Evolutionary conservation across 2,329 filamentous ascomycete species (phyloP).

Genomic region (Sclerotinia subarctica): DNA sequence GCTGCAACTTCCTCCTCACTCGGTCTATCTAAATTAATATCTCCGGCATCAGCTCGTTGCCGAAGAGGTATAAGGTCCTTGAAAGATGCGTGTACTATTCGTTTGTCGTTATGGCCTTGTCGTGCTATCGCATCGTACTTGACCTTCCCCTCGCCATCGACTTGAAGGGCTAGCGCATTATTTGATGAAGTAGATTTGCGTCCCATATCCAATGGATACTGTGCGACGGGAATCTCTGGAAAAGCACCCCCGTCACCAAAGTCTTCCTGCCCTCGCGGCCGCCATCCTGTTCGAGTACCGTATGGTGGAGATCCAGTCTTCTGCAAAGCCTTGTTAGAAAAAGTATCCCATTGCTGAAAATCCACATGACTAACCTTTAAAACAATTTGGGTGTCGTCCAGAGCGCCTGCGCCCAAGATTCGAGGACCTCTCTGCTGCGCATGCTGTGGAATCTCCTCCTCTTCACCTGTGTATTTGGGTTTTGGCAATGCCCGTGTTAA

Average conservation of each 20-base stretch:
- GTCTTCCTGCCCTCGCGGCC: conserved; percentile 82
- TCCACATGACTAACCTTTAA: conserved; percentile 55
- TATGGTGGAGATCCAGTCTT: conserved; percentile 84
- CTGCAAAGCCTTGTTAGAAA: conserved; percentile 42
- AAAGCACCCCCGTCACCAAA: conserved; percentile 96
- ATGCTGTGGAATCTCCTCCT: conserved; percentile 73
- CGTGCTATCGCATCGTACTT: conserved; percentile 95
- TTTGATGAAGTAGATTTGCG: conserved; percentile 67
- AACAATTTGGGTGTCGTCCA: conserved; percentile 83
- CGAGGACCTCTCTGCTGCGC: conserved; percentile 75
- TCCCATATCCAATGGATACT: conserved; percentile 96
- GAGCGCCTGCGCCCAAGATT: conserved; percentile 73
- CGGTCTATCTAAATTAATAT: conserved; percentile 82
- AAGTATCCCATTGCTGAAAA: background rate
- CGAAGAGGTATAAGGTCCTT: conserved; percentile 93
- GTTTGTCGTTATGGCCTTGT: conserved; percentile 77
- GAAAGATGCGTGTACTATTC: conserved; percentile 92
- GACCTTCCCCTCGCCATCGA: conserved; percentile 87
- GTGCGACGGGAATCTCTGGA: conserved; percentile 87
- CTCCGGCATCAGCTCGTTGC: conserved; percentile 87
- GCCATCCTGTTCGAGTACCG: conserved; percentile 83
- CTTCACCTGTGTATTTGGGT: conserved; percentile 85
- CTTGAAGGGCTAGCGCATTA: conserved; percentile 89
- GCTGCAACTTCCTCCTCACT: conserved; percentile 79
- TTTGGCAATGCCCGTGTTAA: conserved; percentile 80